Evolutionary conservation across 176 grass and related monocot species (phyloP).

Genomic region (Oryza punctata): DNA sequence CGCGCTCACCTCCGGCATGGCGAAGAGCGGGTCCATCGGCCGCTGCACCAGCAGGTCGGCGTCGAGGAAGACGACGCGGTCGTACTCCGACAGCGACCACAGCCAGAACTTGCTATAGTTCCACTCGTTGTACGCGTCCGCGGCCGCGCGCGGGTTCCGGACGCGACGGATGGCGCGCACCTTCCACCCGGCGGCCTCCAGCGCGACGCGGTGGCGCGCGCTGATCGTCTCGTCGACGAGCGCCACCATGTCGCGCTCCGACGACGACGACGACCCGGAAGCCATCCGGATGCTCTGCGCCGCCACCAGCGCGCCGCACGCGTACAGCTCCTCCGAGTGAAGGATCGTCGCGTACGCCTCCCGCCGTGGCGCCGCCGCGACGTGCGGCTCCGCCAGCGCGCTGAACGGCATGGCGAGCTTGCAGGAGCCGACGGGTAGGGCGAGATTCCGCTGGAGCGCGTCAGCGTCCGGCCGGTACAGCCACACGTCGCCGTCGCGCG

Average conservation of each 20-base stretch:
- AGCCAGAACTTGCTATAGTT: constrained; percentile 73
- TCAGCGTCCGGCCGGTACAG: constrained; percentile 47
- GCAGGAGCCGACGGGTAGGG: constrained; percentile 67
- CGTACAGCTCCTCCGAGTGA: constrained; percentile 56
- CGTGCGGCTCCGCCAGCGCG: constrained; percentile 35
- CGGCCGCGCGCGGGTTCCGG: constrained; percentile 43
- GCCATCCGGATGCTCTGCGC: constrained; percentile 51
- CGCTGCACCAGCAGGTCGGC: constrained; percentile 60
- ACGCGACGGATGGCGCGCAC: constrained; percentile 31
- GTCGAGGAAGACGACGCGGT: constrained; percentile 51
- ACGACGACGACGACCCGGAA: background rate
- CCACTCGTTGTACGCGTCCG: constrained; percentile 54
- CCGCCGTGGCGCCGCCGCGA: background rate
- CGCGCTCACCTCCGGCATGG: constrained; percentile 47
- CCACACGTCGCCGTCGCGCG: constrained; percentile 62
- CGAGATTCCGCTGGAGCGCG: constrained; percentile 53
- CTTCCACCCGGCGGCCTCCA: constrained; percentile 48
- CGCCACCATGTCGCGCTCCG: constrained; percentile 46
- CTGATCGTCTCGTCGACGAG: constrained; percentile 56
- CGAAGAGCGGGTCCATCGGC: constrained; percentile 38
- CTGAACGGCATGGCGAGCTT: constrained; percentile 62
- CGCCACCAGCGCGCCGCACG: constrained; percentile 51
- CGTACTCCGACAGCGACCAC: constrained; percentile 55
- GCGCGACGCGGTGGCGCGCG: constrained; percentile 23
- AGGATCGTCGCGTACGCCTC: constrained; percentile 64